Evolutionary conservation across 768 basidiomycete species (phyloP), one percentile per base, ranked within the genome.

Genomic region (Pulveroboletus sp.): DNA sequence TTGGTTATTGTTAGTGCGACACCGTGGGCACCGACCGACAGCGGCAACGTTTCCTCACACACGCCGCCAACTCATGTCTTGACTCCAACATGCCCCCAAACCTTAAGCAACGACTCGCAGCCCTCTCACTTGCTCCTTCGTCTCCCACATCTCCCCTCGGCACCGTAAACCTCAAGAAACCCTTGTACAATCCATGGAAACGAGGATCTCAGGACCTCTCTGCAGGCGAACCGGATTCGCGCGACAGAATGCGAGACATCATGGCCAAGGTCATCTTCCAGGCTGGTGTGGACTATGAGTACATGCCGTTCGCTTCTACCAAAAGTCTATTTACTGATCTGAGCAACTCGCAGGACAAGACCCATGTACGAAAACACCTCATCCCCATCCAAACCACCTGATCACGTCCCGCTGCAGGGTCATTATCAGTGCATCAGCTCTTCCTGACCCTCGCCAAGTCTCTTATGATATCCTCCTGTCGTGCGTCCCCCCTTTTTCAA

Each of bases 201-300:
- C 70, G 72, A 41, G 62, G 58, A 7, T 66, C 55, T 41, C 67
- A 63, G 31, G 56, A 55, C 34, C 58, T 51, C 4, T 54, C 54
- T 43, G 57, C 52, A 48, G 46, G 58, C 45, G 63, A 62, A 50
- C 62, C 63, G 43, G 58, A 55, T 58, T 66, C 51, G 7, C 58
- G 61, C 38, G 75, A 80, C 37, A 72, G 69, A 51, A 66, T 89
- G 12, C 83, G 87, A 53, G 78, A 82, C 14, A 77, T 86, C 24
- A 78, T 93, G 73, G 62, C 70, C 33, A 81, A 73, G 64, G 74
- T 93, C 70, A 90, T 93, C 38, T 91, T 87, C 58, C 90, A 91
- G 63, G 91, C 91, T 37, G 91, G 91, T 2, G 86, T 91, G 49
- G 91, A 94, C 69, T 92, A 82, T 55, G 90, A 92, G 91, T 94